These are phyloP conservation scores for Taiozyma sp. DNA, from an alignment of 1,139 yeast species.

Conservation along the genomic window DNA sequence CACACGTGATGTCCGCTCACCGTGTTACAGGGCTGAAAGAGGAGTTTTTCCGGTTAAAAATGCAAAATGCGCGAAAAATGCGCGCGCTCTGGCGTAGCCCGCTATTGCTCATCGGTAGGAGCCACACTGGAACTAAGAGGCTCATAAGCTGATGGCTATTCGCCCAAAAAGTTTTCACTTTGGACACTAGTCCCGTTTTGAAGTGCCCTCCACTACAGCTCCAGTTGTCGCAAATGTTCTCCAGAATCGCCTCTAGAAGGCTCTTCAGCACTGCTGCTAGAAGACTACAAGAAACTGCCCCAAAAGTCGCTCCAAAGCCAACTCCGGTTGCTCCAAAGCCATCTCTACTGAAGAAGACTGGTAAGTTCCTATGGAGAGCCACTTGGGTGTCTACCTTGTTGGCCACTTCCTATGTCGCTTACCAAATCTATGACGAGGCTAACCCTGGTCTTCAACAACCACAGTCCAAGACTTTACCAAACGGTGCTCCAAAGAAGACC, in stretches of 20 bases:
- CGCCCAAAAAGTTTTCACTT: not conserved
- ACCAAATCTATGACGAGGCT: conserved; percentile 56
- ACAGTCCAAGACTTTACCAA: conserved; percentile 54
- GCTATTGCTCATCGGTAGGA: not conserved
- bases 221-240: conserved; percentile 3
- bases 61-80: not conserved
- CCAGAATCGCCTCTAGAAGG: conserved; percentile 5
- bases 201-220: not conserved
- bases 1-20: too few species aligned
- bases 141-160: not conserved
- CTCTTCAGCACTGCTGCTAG: conserved; percentile 7
- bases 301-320: not conserved
- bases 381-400: conserved; percentile 35
- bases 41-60: not conserved
- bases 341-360: conserved; percentile 26
- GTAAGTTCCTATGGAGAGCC: conserved; percentile 28
- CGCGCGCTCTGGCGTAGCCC: not conserved
- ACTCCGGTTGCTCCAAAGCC: conserved; percentile 13
- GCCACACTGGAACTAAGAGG: not conserved
- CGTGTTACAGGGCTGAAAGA: not conserved
- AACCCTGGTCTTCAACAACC: conserved; percentile 56
- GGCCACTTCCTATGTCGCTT: conserved; percentile 46
- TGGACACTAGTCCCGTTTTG: not conserved
- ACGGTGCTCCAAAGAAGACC: conserved; percentile 80
- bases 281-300: conserved; percentile 5